Evolutionary conservation across 202 grass and related monocot species (phyloP), one percentile per base, ranked within the genome.

Genomic region (Saccharum hybrid): DNA sequence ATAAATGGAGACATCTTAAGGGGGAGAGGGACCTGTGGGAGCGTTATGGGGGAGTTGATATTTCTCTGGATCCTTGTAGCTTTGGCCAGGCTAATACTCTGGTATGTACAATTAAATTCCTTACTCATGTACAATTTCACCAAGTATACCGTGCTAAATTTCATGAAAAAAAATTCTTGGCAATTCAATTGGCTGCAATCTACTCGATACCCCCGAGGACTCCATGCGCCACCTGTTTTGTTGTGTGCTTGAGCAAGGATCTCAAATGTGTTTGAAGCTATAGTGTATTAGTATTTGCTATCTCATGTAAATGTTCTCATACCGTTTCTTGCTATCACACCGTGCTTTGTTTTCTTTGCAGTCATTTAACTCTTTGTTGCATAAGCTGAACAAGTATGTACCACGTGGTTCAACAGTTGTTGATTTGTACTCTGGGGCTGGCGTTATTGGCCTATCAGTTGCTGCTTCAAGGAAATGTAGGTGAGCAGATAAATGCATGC

Each of bases 61-160:
- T 94, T 82, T 95, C 81, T 81, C 68, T 98, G 60, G 96, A 98
- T 77, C 92, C 96, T 48, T 88, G 75, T 66, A 95, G 81, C 85
- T 98, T 98, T 90, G 88, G 96, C 62, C 92, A 98, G 80, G 96
- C 96, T 66, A 98, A 98, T 90, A 98, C 96, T 92, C 83, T 91
- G 89, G 96, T 98, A 65, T 59, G 69, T 71, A n/a, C 12, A 7
- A 74, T 75, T 80, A 49, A 46, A 67, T 21, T 66, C 6, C 51
- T 0, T 26, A 26, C 26, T 26, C 13, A 75, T 81, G 9, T 81
- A 65, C 5, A 81, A 81, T 18, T 72, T 71, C 69, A 51, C 46
- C 7, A 66, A 82, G n/a, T 30, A 67, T 31, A 75, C 11, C 14
- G 38, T 26, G 66, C 46, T 63, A 68, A 68, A 28, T 46, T 71